Conservation (phyloP, 306 rosid genomes). For the Ormosia semicastrata region DNA sequence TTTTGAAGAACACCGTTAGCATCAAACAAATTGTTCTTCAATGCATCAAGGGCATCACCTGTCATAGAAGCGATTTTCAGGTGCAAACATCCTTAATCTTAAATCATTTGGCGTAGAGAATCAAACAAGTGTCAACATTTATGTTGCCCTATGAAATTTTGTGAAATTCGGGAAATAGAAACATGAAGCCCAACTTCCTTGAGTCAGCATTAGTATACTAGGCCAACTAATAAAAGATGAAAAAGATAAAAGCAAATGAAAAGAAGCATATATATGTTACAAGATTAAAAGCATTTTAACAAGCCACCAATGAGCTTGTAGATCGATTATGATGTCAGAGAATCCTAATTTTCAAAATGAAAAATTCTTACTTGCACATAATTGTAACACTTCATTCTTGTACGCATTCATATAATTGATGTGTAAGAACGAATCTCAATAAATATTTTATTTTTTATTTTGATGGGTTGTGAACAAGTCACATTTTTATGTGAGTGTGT, state of each 20-base stretch:
- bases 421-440: no score
- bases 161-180: not conserved
- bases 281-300: not conserved
- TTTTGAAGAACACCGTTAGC: constrained; percentile 52
- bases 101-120: not conserved
- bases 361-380: no score
- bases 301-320: not conserved
- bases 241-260: no score
- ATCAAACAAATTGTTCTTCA: constrained; percentile 50
- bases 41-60: constrained; percentile 67
- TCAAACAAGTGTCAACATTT: not conserved
- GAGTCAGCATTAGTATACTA: no score
- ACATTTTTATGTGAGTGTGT: no score
- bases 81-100: not conserved
- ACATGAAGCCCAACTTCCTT: not conserved
- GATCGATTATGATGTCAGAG: not conserved
- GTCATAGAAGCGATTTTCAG: constrained; percentile 1
- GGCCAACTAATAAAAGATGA: no score
- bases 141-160: not conserved
- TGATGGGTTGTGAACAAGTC: no score
- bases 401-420: no score
- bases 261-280: no score
- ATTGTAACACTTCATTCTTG: no score
- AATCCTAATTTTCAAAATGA: no score
- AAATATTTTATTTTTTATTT: no score